Conservation (phyloP, 2,329 filamentous ascomycete genomes). For the Didymella sp. region DNA sequence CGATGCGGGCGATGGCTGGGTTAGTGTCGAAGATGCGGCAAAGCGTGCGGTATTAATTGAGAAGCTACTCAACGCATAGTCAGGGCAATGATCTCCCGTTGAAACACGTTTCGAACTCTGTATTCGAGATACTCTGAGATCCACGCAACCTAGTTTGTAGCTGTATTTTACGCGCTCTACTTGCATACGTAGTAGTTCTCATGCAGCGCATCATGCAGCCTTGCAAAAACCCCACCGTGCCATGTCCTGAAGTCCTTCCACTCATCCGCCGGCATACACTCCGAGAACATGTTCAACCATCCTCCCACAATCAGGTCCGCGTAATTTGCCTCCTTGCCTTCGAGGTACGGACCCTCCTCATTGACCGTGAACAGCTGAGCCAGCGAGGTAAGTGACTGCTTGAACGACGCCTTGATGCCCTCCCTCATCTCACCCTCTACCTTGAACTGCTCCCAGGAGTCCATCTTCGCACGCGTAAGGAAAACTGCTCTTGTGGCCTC, state of each 20-base stretch:
- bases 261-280: conserved; percentile 53
- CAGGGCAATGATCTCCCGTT: too few species aligned
- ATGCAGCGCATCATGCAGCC: conserved; percentile 56
- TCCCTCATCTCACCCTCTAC: conserved; percentile 50
- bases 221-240: conserved; percentile 61
- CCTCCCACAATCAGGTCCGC: conserved; percentile 65
- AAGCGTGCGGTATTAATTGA: conserved; percentile 28
- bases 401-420: conserved; percentile 52
- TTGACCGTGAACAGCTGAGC: conserved; percentile 53
- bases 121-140: background rate
- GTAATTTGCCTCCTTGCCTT: conserved; percentile 57
- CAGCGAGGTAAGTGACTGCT: conserved; percentile 52
- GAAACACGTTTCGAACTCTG: background rate
- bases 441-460: conserved; percentile 55
- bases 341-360: conserved; percentile 57
- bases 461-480: conserved; percentile 53
- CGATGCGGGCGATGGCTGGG: conserved; percentile 34
- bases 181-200: conserved; percentile 29
- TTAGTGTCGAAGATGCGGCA: conserved; percentile 37
- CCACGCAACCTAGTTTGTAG: background rate
- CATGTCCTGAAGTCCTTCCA: conserved; percentile 58
- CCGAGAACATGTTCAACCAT: conserved; percentile 60
- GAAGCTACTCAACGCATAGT: conserved; percentile 1
- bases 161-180: conserved; percentile 1
- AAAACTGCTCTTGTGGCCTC: conserved; percentile 58